These are phyloP conservation scores for Tolypocladium cylindrosporum DNA, from an alignment of 2,329 filamentous ascomycete genomes.

Conservation along the genomic window DNA sequence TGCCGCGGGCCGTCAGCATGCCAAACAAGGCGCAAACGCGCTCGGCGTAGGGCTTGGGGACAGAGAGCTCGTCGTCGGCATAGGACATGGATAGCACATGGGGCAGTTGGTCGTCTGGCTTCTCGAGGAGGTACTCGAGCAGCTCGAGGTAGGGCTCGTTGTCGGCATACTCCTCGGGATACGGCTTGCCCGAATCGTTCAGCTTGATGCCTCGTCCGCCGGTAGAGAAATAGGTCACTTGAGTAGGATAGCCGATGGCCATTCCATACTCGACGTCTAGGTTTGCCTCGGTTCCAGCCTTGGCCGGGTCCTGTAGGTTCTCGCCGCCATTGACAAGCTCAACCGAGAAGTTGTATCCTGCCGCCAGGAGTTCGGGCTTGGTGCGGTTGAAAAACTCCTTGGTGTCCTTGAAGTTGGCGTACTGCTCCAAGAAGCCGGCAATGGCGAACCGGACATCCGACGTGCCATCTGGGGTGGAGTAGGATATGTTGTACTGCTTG, in stretches of 20 bases:
- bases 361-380: slow-evolving; percentile 23
- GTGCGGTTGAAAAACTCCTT: slow-evolving; percentile 25
- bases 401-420: slow-evolving; percentile 33
- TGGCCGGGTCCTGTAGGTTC: slow-evolving; percentile 28
- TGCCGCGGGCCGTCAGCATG: slow-evolving; percentile 41
- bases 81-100: slow-evolving; percentile 50
- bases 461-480: slow-evolving; percentile 14
- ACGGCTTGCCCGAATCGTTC: slow-evolving; percentile 23
- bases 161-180: slow-evolving; percentile 18
- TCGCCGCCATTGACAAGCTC: slow-evolving; percentile 30
- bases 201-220: slow-evolving; percentile 34
- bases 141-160: slow-evolving; percentile 51
- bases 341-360: slow-evolving; percentile 28
- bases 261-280: slow-evolving; percentile 40
- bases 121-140: slow-evolving; percentile 37
- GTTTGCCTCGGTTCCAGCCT: slow-evolving; percentile 33
- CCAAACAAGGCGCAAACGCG: slow-evolving; percentile 44
- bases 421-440: slow-evolving; percentile 40
- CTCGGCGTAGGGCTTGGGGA: slow-evolving; percentile 39
- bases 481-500: slow-evolving; percentile 35
- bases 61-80: slow-evolving; percentile 46
- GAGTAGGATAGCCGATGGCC: slow-evolving; percentile 31
- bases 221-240: slow-evolving; percentile 33
- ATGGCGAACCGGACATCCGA: slow-evolving; percentile 32
- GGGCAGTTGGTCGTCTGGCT: slow-evolving; percentile 34